These are phyloP conservation scores for Calycina marina DNA, from an alignment of 2,329 filamentous ascomycete species.

Conservation along the genomic window DNA sequence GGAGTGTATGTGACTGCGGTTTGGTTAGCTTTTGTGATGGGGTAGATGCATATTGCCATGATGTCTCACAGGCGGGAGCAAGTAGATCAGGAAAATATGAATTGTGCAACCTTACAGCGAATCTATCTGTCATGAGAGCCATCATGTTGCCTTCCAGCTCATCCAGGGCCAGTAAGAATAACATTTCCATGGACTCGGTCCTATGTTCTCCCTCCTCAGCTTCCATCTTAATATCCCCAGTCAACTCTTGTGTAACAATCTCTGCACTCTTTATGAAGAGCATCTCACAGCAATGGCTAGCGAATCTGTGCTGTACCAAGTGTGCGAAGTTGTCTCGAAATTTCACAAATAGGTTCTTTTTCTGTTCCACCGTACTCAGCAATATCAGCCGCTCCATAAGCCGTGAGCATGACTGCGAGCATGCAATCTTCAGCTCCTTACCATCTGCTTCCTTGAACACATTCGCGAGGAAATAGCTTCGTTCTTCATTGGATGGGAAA, in stretches of 20 bases:
- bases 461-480: constrained; percentile 57
- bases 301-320: constrained; percentile 88
- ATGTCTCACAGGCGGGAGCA: no score
- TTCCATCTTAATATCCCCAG: constrained; percentile 28
- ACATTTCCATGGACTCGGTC: constrained; percentile 61
- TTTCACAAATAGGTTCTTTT: constrained; percentile 74
- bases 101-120: not conserved
- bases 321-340: constrained; percentile 80
- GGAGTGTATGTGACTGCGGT: constrained; percentile 61
- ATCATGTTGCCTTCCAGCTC: constrained; percentile 79
- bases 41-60: no score
- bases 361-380: constrained; percentile 61
- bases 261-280: constrained; percentile 76
- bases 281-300: constrained; percentile 92
- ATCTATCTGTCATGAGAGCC: constrained; percentile 72
- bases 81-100: constrained; percentile 48
- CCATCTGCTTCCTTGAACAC: constrained; percentile 77
- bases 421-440: constrained; percentile 91
- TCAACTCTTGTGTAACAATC: constrained; percentile 59
- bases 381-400: constrained; percentile 85
- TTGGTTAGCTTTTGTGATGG: no score
- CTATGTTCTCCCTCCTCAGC: constrained; percentile 37
- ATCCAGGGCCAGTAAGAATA: constrained; percentile 71
- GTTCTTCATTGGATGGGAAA: constrained; percentile 64
- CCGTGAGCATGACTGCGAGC: constrained; percentile 87